These are phyloP conservation scores for Citrus maxima DNA, from an alignment of 345 rosid genomes.

Conservation along the genomic window DNA sequence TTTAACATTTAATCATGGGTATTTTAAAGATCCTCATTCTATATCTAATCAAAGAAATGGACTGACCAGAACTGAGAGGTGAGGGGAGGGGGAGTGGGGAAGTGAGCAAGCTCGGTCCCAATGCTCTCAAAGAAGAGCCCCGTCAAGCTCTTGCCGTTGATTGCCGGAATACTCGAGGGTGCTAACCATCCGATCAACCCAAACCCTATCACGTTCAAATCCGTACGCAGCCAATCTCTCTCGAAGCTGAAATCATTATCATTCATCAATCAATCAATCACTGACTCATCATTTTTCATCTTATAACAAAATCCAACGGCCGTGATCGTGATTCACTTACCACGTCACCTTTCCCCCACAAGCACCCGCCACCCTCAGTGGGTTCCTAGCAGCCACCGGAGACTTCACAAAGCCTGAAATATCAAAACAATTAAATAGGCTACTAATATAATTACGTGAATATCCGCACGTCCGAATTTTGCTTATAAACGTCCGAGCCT, in stretches of 20 bases:
- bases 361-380: conserved; percentile 42
- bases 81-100: conserved; percentile 78
- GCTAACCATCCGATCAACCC: conserved; percentile 92
- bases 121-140: conserved; percentile 95
- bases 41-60: no score
- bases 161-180: conserved; percentile 86
- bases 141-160: conserved; percentile 80
- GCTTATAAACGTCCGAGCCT: no score
- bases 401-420: conserved; percentile 61
- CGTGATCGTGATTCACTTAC: conserved; percentile 21
- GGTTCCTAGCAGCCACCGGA: conserved; percentile 49
- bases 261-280: not conserved
- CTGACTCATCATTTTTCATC: not conserved
- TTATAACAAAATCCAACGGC: not conserved
- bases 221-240: conserved; percentile 80
- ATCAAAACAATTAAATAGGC: not conserved
- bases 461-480: no score
- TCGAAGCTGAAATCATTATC: conserved; percentile 45
- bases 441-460: no score
- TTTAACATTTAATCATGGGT: no score
- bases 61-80: conserved; percentile 65
- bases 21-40: no score
- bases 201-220: conserved; percentile 78
- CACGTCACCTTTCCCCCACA: conserved; percentile 68
- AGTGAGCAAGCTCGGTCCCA: conserved; percentile 87